Conservation (phyloP, 1,139 yeast genomes). For the Kurtzmaniella quercitrusa region DNA sequence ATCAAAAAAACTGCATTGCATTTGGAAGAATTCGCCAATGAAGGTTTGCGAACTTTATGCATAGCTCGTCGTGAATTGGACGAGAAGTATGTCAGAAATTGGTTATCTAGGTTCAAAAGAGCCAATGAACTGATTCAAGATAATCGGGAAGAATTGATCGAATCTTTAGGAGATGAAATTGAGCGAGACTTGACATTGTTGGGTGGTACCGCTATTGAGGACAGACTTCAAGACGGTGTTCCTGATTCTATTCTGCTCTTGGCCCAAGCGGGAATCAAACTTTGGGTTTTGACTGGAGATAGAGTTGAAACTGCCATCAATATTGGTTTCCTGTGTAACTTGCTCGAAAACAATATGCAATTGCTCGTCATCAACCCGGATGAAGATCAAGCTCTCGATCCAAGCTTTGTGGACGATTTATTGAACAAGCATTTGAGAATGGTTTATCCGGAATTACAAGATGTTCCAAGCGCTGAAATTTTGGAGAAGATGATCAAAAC, state of each 20-base stretch:
- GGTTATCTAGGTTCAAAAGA: conserved; percentile 66
- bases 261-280: conserved; percentile 47
- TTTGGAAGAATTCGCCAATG: conserved; percentile 90
- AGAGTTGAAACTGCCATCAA: conserved; percentile 51
- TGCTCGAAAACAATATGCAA: conserved; percentile 47
- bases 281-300: conserved; percentile 52
- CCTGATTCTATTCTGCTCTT: conserved; percentile 44
- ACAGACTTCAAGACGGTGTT: conserved; percentile 48
- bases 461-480: conserved; percentile 60
- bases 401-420: conserved; percentile 39
- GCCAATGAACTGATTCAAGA: conserved; percentile 73
- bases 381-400: conserved; percentile 16
- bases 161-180: conserved; percentile 45
- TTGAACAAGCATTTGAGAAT: conserved; percentile 58
- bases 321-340: conserved; percentile 49
- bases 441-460: conserved; percentile 47
- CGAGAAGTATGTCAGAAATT: conserved; percentile 55
- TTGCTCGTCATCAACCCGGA: conserved; percentile 41
- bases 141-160: conserved; percentile 47
- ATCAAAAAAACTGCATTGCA: conserved; percentile 63
- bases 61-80: conserved; percentile 78
- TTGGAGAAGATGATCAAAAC: conserved; percentile 41
- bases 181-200: conserved; percentile 40
- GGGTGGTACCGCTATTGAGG: conserved; percentile 54
- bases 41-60: conserved; percentile 92